These are phyloP conservation scores for Sextonia rubra DNA, from an alignment of 164 flowering plant species.

Conservation along the genomic window DNA sequence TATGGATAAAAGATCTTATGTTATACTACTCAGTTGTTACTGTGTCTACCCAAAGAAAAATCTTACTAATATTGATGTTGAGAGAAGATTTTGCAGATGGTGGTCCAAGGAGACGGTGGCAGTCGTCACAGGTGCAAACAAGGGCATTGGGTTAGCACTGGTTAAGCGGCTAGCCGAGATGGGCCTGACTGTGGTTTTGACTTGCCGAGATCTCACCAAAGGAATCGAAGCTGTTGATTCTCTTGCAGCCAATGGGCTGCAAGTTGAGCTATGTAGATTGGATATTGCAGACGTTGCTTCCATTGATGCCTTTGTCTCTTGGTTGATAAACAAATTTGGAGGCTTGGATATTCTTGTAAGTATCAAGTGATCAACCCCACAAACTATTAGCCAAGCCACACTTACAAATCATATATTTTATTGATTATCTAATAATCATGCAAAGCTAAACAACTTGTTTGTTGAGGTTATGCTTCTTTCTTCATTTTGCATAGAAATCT, in stretches of 20 bases:
- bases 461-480: too few relatives aligned
- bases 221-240: neutral
- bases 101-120: neutral
- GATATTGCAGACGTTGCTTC: conserved; percentile 59
- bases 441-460: too few relatives aligned
- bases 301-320: conserved; percentile 44
- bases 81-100: too few relatives aligned
- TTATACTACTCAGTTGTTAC: too few relatives aligned
- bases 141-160: neutral
- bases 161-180: neutral
- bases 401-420: too few relatives aligned
- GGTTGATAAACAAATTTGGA: conserved; percentile 36
- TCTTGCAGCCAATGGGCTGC: neutral
- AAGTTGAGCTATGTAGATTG: conserved; percentile 16
- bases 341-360: conserved; percentile 71
- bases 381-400: too few relatives aligned
- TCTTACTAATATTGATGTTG: too few relatives aligned
- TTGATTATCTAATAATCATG: too few relatives aligned
- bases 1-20: too few relatives aligned
- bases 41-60: too few relatives aligned
- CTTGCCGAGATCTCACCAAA: neutral
- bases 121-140: neutral
- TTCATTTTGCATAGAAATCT: too few relatives aligned
- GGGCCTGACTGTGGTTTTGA: neutral
- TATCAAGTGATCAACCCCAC: neutral